Base-by-base conservation (phyloP, 148 eudicot species). In the Linanthus parryae region DNA sequence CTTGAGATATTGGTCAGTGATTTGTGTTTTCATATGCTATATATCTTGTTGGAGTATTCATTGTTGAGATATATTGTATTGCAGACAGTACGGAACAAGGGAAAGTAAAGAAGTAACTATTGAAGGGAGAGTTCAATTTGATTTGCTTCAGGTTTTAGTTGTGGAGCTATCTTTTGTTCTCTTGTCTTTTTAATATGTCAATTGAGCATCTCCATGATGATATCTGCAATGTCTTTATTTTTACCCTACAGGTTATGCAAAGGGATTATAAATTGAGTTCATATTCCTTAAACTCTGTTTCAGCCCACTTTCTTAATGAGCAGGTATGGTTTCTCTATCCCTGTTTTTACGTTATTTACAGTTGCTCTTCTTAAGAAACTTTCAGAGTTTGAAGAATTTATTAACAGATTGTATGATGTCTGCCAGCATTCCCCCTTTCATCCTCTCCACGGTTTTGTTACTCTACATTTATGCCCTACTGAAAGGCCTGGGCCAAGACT, bases 71-170 rank as follows among this genome's bases (percentile, higher is more conserved):
- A 15, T 66, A 3, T 24, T 23, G 56, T 49, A 14, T 64, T 79
- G 48, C 88, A 94, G 99, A 59, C 99, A 94, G 57, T 71, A 67
- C 48, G 99, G 99, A 55, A 94, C 85, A 46, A 80, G 99, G 66
- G 99, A 88, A 65, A 88, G 95, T 60, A 94, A 94, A 79, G 99
- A 94, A 70, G 78, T 88, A 34, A 63, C 84, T 8, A 61, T 88
- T 25, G 99, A 94, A 61, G 99, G 99, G 65, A 88, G 99, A 71
- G 85, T 94, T 49, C 95, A 94, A 61, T 88, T 94, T 68, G 99
- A 94, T 80, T 62, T 94, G 73, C 67, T 84, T 63, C 99, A 94
- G 99, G 99, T 94, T 75, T 53, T 47, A 8, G 26, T 36, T 39
- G 1, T 7, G 47, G n/a, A 5, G 22, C 27, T 26, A 30, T 29